These are phyloP conservation scores for Chytriomyces sp. DNA, from an alignment of 192 early-diverging fungal genomes.

Conservation along the genomic window DNA sequence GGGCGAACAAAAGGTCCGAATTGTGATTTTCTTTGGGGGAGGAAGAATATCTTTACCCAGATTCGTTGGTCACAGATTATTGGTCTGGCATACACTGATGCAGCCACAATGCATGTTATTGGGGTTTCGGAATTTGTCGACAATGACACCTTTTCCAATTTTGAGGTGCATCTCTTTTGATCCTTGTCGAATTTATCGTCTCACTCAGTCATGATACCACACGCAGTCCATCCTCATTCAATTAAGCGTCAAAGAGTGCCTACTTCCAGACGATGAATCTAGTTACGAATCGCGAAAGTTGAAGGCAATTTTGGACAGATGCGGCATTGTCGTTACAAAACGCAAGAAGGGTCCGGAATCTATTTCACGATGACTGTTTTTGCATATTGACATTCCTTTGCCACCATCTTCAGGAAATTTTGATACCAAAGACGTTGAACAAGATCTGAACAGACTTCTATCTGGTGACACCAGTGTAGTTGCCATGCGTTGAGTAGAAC, in stretches of 20 bases:
- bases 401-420: conserved; percentile 60
- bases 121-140: conserved; percentile 91
- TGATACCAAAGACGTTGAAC: conserved; percentile 76
- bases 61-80: conserved; percentile 53
- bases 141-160: conserved; percentile 89
- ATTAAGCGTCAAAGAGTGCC: conserved; percentile 90
- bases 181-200: background rate
- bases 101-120: conserved; percentile 72
- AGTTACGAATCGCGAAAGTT: conserved; percentile 78
- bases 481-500: conserved; percentile 63
- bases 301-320: conserved; percentile 71
- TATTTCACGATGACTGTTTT: background rate
- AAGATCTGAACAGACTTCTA: conserved; percentile 84
- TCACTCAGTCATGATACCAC: background rate
- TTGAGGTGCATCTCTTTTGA: conserved; percentile 68
- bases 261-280: conserved; percentile 64
- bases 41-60: background rate
- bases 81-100: conserved; percentile 90
- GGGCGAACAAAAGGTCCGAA: conserved; percentile 66
- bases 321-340: conserved; percentile 77
- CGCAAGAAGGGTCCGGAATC: conserved; percentile 58
- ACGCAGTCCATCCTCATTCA: conserved; percentile 84
- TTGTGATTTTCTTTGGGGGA: background rate
- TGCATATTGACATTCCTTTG: background rate
- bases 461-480: conserved; percentile 68